phyloP scores from a whole-genome alignment of 768 basidiomycete genomes.

The Amanita pallidorosea region DNA sequence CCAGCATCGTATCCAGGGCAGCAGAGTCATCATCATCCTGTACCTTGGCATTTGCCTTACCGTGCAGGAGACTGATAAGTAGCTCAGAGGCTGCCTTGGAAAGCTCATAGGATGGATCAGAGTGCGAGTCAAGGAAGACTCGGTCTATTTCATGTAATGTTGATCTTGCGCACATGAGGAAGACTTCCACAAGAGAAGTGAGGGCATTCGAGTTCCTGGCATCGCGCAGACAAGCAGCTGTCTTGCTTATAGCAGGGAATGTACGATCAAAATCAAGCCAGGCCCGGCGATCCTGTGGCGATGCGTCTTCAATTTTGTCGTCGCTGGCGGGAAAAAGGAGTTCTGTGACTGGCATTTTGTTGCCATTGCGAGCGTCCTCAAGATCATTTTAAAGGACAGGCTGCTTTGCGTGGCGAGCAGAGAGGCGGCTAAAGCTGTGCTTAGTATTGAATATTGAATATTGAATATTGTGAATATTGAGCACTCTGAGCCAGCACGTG shows the following conservation, averaged over 20 bases:
- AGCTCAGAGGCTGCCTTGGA: constrained; percentile 1
- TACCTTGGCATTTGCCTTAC: background rate
- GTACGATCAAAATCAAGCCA: background rate
- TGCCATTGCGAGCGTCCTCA: background rate
- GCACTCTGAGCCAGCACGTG: background rate
- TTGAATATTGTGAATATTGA: too few species aligned
- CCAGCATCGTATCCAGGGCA: background rate
- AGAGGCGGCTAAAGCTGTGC: constrained; percentile 1
- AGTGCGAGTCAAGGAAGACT: background rate
- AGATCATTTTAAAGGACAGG: background rate
- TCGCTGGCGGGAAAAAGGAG: background rate
- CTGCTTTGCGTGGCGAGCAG: background rate
- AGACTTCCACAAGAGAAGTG: background rate
- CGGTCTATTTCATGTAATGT: background rate
- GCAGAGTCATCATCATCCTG: background rate
- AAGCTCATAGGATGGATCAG: background rate
- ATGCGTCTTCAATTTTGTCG: background rate
- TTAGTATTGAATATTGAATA: too few species aligned
- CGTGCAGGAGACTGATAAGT: constrained; percentile 1
- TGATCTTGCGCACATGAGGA: background rate
- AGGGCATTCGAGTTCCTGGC: background rate
- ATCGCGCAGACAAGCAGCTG: background rate
- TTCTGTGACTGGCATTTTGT: background rate
- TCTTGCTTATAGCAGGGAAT: constrained; percentile 1
- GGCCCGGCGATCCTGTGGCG: background rate